Conservation (phyloP, 768 basidiomycete genomes). For the Russula abietina region DNA sequence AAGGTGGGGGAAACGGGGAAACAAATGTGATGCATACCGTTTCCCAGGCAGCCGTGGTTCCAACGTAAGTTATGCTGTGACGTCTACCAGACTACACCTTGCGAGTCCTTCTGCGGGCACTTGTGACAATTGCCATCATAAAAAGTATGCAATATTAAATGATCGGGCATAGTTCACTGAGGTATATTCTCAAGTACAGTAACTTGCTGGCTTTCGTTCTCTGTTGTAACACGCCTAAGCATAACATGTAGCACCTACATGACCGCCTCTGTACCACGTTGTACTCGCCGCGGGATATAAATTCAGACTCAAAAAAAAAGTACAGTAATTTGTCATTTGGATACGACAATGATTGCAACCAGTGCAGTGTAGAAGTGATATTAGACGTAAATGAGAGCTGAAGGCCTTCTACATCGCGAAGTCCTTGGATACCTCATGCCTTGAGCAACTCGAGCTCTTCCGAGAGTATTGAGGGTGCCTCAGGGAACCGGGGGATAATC, state of each 20-base stretch:
- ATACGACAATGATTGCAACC: no score
- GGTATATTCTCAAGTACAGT: not conserved
- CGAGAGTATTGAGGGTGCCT: constrained; percentile 3
- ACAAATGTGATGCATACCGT: not conserved
- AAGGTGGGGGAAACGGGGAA: not conserved
- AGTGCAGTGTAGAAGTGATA: no score
- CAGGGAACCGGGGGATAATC: constrained; percentile 8
- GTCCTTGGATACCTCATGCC: not conserved
- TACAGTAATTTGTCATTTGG: no score
- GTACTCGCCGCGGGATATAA: no score
- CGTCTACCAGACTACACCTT: not conserved
- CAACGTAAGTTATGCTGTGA: not conserved
- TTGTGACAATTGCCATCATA: not conserved
- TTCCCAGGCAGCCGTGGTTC: not conserved
- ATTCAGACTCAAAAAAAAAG: no score
- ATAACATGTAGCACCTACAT: no score
- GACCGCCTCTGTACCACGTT: no score
- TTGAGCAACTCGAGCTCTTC: constrained; percentile 8
- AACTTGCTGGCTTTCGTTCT: no score
- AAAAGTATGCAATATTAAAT: not conserved
- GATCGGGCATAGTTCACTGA: not conserved
- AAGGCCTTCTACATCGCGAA: no score
- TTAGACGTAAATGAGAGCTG: no score
- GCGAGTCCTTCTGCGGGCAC: not conserved
- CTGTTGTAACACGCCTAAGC: no score